These are phyloP conservation scores for Cercospora berteroae DNA, from an alignment of 2,329 filamentous ascomycete species.

Conservation along the genomic window DNA sequence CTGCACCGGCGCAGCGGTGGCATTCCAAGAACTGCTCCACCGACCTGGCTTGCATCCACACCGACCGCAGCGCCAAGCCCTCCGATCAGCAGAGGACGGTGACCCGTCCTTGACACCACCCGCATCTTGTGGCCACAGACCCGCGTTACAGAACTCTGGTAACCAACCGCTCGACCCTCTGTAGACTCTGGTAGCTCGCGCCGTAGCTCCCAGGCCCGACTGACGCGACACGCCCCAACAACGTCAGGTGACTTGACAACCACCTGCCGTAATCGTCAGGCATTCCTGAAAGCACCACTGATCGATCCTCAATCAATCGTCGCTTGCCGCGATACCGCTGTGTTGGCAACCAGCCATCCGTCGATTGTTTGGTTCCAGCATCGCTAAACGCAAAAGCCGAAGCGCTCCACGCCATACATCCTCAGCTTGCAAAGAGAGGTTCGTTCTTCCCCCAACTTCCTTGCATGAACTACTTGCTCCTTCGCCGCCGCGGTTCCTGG, in stretches of 20 bases:
- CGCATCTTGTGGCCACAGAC: slow-evolving; percentile 27
- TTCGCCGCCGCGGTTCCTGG: slow-evolving; percentile 23
- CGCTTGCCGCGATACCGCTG: slow-evolving; percentile 25
- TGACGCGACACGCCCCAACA: slow-evolving; percentile 24
- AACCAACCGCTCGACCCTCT: slow-evolving; percentile 21
- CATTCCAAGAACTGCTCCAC: slow-evolving; percentile 33
- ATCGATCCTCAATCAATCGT: slow-evolving; percentile 20
- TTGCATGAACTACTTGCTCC: slow-evolving; percentile 27
- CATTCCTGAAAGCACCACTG: slow-evolving; percentile 22
- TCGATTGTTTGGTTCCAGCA: slow-evolving; percentile 20
- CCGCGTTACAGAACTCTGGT: slow-evolving; percentile 29
- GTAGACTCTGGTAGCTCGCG: slow-evolving; percentile 24
- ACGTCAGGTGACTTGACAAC: slow-evolving; percentile 24
- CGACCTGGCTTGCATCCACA: slow-evolving; percentile 34
- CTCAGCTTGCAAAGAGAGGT: slow-evolving; percentile 26
- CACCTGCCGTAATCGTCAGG: slow-evolving; percentile 16
- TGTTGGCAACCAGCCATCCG: slow-evolving; percentile 26
- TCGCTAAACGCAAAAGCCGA: slow-evolving; percentile 25
- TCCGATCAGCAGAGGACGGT: slow-evolving; percentile 25
- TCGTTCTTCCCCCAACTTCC: slow-evolving; percentile 26
- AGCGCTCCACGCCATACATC: slow-evolving; percentile 20
- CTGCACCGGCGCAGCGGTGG: slow-evolving; percentile 29
- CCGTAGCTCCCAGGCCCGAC: slow-evolving; percentile 19
- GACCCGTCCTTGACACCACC: slow-evolving; percentile 26
- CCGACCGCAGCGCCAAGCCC: slow-evolving; percentile 26